Percentiles rank a stretch among this genome's conserved stretches.
These are phyloP conservation scores for Botrytis paeoniae DNA, from an alignment of 2,329 filamentous ascomycete species.

Conservation along the genomic window DNA sequence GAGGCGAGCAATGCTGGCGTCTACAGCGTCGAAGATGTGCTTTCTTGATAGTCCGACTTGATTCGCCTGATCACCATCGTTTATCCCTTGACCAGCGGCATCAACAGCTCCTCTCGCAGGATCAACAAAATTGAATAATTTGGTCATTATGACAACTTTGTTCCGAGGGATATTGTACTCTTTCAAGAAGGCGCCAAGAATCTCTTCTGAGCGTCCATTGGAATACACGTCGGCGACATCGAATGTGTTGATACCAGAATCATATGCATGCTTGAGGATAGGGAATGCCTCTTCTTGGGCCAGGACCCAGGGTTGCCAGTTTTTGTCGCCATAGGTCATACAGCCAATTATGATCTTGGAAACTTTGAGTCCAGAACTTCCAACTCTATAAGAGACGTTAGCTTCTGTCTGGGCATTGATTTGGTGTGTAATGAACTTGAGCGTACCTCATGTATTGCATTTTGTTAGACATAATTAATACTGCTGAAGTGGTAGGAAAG, in stretches of 20 bases:
- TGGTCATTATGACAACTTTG: background rate
- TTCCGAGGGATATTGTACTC: background rate
- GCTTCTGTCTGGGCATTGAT: background rate
- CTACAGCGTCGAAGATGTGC: background rate
- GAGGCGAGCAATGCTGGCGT: background rate
- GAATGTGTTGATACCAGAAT: background rate
- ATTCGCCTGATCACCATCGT: background rate
- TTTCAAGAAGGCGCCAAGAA: background rate
- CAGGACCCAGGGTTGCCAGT: background rate
- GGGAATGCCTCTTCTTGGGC: background rate
- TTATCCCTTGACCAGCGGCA: background rate
- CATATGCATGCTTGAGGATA: background rate
- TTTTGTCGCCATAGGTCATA: background rate
- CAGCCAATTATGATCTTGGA: background rate
- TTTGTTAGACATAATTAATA: background rate
- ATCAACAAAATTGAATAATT: background rate
- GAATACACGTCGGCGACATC: background rate
- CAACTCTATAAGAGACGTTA: background rate
- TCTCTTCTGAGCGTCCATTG: background rate
- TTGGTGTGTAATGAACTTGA: background rate
- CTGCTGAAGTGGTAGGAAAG: background rate
- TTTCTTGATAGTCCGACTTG: background rate
- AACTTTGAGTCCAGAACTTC: background rate
- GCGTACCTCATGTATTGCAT: background rate
- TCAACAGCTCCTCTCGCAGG: background rate